Conservation (phyloP, 176 grass and related monocot species). For the Triticum turgidum region DNA sequence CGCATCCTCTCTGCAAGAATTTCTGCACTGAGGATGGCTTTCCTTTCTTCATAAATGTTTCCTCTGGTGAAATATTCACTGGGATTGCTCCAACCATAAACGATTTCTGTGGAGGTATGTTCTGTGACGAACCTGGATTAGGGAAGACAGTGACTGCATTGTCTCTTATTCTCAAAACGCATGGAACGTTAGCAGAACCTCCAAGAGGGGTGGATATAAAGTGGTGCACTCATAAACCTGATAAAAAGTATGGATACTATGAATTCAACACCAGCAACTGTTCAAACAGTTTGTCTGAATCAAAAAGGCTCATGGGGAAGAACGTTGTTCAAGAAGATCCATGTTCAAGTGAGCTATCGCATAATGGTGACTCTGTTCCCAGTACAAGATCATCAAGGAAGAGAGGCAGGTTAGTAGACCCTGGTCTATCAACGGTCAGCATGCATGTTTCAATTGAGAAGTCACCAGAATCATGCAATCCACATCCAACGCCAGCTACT, state of each 20-base stretch:
- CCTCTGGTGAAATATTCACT: conserved; percentile 66
- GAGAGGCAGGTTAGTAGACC: conserved; percentile 44
- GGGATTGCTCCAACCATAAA: conserved; percentile 53
- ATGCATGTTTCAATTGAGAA: conserved; percentile 33
- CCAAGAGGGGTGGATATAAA: conserved; percentile 69
- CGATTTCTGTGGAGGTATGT: conserved; percentile 91
- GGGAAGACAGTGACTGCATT: conserved; percentile 92
- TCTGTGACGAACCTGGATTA: conserved; percentile 98
- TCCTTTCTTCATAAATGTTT: conserved; percentile 74
- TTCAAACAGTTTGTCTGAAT: conserved; percentile 29
- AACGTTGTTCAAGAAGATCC: conserved; percentile 23
- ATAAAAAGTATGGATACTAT: conserved; percentile 89
- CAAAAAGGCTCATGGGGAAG: conserved; percentile 37
- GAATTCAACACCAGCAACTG: conserved; percentile 52
- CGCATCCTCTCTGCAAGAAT: conserved; percentile 74
- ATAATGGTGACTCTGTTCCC: conserved; percentile 25
- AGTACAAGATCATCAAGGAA: conserved; percentile 54
- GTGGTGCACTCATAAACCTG: conserved; percentile 76
- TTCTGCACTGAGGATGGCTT: conserved; percentile 80
- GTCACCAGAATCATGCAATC: conserved; percentile 11
- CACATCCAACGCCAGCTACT: conserved; percentile 29
- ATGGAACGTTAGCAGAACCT: conserved; percentile 70
- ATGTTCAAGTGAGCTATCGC: conserved; percentile 23
- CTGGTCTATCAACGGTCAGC: conserved; percentile 17
- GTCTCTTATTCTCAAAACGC: conserved; percentile 96